Percentiles rank a stretch among this genome's conserved stretches.
phyloP scores from a whole-genome alignment of 345 rosid species.

The Citrus medica region DNA sequence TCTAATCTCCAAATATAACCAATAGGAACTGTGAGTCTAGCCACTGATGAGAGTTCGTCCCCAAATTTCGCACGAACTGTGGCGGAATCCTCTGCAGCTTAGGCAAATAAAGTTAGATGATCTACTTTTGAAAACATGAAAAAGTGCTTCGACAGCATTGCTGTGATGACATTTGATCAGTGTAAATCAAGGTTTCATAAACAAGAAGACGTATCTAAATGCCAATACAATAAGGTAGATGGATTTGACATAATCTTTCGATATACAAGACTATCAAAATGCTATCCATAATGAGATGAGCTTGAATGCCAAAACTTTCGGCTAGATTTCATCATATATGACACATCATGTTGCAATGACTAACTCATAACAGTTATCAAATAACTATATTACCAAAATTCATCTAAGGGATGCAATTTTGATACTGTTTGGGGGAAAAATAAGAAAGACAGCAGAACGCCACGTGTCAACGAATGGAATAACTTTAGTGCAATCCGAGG shows the following conservation, averaged over 20 bases:
- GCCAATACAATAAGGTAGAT: not conserved
- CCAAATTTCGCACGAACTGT: constrained; percentile 26
- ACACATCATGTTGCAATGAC: no score
- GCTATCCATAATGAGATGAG: no score
- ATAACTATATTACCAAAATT: no score
- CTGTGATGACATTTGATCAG: not conserved
- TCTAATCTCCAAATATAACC: no score
- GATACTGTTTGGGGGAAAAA: no score
- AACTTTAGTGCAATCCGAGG: no score
- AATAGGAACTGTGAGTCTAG: constrained; percentile 19
- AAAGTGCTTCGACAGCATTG: not conserved
- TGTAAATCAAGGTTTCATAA: not conserved
- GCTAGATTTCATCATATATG: no score
- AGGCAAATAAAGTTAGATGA: not conserved
- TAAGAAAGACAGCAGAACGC: no score
- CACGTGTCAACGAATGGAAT: no score
- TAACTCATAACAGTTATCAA: no score
- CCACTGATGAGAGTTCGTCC: constrained; percentile 33
- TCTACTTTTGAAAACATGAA: not conserved
- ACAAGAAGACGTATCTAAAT: not conserved
- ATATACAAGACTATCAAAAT: no score
- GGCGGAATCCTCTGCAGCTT: constrained; percentile 33
- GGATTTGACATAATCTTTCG: no score
- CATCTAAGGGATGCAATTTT: not conserved
- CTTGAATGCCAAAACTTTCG: not conserved